Evolutionary conservation across 371 early-diverging fungal genomes (phyloP), one percentile per base, ranked within the genome.

Genomic region (Apophysomyces variabilis): DNA sequence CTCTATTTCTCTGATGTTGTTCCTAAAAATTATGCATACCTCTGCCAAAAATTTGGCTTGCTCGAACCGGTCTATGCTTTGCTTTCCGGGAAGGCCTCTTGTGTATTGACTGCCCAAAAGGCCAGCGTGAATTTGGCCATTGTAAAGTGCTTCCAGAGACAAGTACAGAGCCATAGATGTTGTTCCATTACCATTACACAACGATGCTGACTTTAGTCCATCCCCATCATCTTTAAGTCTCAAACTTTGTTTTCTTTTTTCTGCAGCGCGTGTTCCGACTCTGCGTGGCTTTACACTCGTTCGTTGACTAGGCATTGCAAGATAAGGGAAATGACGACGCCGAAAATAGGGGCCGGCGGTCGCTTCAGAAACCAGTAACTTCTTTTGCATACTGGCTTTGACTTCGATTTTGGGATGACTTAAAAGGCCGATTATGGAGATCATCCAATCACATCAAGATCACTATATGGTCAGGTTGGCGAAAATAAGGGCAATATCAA

Each of bases 61-160:
- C 41, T 65, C 66, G 16, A 46, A 65, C 46, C 66, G 58, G n/a
- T 58, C 60, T 59, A 65, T 65, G 38, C 66, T 65, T n/a, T 58
- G 44, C 21, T 50, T 59, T 59, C 59, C 56, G 21, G 66, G 66
- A 16, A 65, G 45, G 8, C 66, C 66, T 16, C 66, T 58, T 57
- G 66, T 60, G 21, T 65, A 65, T 21, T 65, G 66, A n/a, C 47
- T 44, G 14, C 66, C 54, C 21, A 50, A 26, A 50, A 18, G n/a
- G 16, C 54, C 66, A 59, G 58, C 47, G 46, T 54, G 60, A 14
- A 60, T 36, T 47, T 65, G 66, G 7, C 66, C 66, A 16, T 59
- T 60, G 14, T 65, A 37, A 11, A 65, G 38, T 5, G 66, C 66
- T 59, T 65, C 47, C 8, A 65, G 39, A 32, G 66, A 44, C 13